A percentile compares a stretch with the other conserved stretches of the same genome.
phyloP scores from a whole-genome alignment of 2,329 filamentous ascomycete genomes.

The Epichloe glyceriae region DNA sequence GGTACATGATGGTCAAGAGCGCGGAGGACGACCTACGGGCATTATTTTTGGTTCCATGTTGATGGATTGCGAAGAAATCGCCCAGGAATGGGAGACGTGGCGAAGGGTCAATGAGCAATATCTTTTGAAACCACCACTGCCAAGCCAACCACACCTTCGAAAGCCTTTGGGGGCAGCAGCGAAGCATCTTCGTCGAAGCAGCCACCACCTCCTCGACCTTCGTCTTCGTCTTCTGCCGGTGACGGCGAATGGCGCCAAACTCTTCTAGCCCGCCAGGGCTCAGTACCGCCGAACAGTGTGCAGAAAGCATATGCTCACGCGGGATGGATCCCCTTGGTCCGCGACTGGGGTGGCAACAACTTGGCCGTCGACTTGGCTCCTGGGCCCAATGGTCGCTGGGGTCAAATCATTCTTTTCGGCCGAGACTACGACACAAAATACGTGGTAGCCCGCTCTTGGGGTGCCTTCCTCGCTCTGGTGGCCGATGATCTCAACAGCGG shows the following conservation, averaged over 20 bases:
- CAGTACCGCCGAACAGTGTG: conserved; percentile 71
- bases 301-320: conserved; percentile 90
- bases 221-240: conserved; percentile 31
- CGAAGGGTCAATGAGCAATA: conserved; percentile 85
- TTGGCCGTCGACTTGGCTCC: conserved; percentile 86
- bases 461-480: conserved; percentile 68
- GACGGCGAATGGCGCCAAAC: conserved; percentile 68
- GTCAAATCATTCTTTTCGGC: conserved; percentile 91
- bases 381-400: conserved; percentile 82
- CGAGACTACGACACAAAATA: conserved; percentile 99
- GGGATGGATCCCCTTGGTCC: conserved; percentile 88
- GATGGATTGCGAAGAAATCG: conserved; percentile 93
- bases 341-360: conserved; percentile 98
- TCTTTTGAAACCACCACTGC: conserved; percentile 47
- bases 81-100: conserved; percentile 97
- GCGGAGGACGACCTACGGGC: conserved; percentile 78
- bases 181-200: conserved; percentile 57
- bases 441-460: conserved; percentile 87
- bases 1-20: conserved; percentile 93
- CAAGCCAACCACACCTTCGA: conserved; percentile 53
- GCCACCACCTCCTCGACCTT: conserved; percentile 16
- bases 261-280: conserved; percentile 72
- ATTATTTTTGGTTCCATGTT: conserved; percentile 92
- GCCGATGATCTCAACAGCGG: conserved; percentile 85
- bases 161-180: conserved; percentile 53